Conservation (phyloP, 768 basidiomycete genomes). For the Naematelia encephala region DNA sequence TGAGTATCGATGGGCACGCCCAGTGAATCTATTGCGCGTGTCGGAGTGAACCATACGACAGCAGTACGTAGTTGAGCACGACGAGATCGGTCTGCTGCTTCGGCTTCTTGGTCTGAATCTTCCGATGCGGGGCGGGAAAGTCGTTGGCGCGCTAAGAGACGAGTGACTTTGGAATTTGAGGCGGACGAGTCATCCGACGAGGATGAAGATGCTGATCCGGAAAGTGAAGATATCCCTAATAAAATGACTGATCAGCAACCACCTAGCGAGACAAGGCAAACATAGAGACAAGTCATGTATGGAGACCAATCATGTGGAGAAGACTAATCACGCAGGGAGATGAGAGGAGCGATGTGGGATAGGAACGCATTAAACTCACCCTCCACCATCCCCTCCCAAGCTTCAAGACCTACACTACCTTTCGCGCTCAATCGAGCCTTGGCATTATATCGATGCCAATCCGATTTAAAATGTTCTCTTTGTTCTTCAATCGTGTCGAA, state of each 20-base stretch:
- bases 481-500: constrained; percentile 79
- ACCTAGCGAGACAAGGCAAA: neutral
- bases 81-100: constrained; percentile 48
- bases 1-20: constrained; percentile 63
- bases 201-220: constrained; percentile 61
- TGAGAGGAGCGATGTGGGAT: neutral
- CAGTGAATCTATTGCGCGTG: constrained; percentile 37
- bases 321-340: too few species aligned
- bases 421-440: constrained; percentile 62
- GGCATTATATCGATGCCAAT: constrained; percentile 98
- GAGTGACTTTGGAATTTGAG: constrained; percentile 60
- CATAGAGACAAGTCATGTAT: neutral
- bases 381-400: constrained; percentile 75
- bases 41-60: constrained; percentile 77
- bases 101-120: constrained; percentile 44
- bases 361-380: constrained; percentile 55
- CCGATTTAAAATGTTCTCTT: constrained; percentile 79
- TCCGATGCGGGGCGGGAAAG: constrained; percentile 51
- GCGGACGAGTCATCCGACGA: constrained; percentile 45
- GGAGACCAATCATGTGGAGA: too few species aligned
- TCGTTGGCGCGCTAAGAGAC: constrained; percentile 65
- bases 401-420: constrained; percentile 62
- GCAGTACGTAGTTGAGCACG: constrained; percentile 60
- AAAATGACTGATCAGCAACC: constrained; percentile 3
- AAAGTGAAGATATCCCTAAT: constrained; percentile 61